Conservation (phyloP, 2,329 filamentous ascomycete species). For the Stemphylium lycopersici region DNA sequence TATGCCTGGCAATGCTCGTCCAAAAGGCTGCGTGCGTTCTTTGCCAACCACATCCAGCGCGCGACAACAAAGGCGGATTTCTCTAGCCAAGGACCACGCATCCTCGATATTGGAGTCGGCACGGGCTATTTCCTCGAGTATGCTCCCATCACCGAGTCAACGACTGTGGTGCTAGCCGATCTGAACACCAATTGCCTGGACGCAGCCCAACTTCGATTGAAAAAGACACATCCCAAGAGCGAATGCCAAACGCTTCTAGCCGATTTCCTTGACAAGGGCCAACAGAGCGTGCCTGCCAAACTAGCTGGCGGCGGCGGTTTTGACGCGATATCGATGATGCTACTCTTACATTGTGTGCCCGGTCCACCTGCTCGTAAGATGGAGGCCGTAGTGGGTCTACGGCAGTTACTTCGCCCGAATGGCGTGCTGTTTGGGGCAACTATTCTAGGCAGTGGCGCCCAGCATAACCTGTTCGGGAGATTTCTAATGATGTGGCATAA, state of each 20-base stretch:
- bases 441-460: neutral
- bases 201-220: neutral
- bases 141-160: neutral
- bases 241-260: neutral
- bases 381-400: neutral
- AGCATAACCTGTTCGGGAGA: neutral
- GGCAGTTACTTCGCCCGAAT: neutral
- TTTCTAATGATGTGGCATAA: neutral
- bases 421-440: neutral
- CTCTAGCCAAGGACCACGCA: neutral
- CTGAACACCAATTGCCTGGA: neutral
- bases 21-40: neutral
- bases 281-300: neutral
- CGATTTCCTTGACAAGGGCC: neutral
- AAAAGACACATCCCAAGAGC: neutral
- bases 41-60: neutral
- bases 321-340: neutral
- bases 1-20: neutral
- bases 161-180: neutral
- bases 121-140: constrained; percentile 1
- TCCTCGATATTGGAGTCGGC: neutral
- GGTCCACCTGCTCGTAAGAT: neutral
- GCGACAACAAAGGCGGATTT: neutral
- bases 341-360: neutral
- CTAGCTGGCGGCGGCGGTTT: neutral